Conservation (phyloP, 1,284 basidiomycete species). For the Trametes polyzona region DNA sequence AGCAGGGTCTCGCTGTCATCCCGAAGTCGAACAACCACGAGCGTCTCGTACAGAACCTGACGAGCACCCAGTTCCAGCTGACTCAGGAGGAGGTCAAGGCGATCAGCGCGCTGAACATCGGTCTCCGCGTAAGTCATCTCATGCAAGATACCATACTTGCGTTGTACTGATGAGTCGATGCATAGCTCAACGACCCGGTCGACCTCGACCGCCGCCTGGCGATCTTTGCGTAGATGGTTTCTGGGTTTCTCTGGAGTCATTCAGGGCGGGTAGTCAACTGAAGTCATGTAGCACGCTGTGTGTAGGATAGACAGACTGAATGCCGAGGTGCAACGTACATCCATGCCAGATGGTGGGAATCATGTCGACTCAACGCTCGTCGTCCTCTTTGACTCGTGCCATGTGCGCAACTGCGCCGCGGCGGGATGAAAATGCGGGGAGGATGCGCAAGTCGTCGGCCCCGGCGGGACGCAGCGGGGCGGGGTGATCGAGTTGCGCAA, state of each 20-base stretch:
- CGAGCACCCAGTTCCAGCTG: constrained; percentile 60
- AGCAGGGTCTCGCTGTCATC: constrained; percentile 77
- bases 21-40: constrained; percentile 68
- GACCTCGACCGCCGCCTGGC: constrained; percentile 65
- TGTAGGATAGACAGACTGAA: constrained; percentile 24
- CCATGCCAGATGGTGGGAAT: background rate
- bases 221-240: constrained; percentile 62
- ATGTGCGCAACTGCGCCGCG: background rate
- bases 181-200: constrained; percentile 72
- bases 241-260: background rate
- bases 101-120: constrained; percentile 66
- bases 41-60: constrained; percentile 66
- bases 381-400: background rate
- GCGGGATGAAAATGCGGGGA: background rate
- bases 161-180: constrained; percentile 3
- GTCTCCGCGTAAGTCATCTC: constrained; percentile 53
- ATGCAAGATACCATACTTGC: background rate
- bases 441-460: background rate
- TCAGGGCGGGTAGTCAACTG: background rate
- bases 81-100: constrained; percentile 59
- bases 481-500: constrained; percentile 14
- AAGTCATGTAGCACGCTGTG: constrained; percentile 6
- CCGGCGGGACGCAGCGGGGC: background rate
- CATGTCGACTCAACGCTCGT: background rate
- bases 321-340: constrained; percentile 1